Evolutionary conservation across 441 rosid genomes (phyloP).

Genomic region (Melastoma candidum): DNA sequence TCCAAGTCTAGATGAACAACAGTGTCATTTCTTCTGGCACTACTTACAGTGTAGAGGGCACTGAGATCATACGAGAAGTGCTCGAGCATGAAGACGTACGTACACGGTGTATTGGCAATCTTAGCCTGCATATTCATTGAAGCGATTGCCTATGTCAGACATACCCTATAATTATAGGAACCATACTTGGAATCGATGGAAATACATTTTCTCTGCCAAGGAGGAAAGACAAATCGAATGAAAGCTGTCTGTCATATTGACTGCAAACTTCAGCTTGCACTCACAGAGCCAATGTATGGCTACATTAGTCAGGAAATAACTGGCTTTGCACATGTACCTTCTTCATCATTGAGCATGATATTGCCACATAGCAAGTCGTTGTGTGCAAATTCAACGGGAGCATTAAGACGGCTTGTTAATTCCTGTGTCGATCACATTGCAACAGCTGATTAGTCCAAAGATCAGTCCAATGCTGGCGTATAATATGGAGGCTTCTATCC

Average conservation of each 20-base stretch:
- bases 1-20: slow-evolving; percentile 2
- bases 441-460: no score
- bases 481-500: no score
- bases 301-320: no score
- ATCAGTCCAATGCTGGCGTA: no score
- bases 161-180: slow-evolving; percentile 95
- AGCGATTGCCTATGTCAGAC: slow-evolving; percentile 51
- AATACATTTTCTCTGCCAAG: slow-evolving; percentile 65
- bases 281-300: no score
- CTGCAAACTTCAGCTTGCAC: no score
- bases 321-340: slow-evolving; percentile 34
- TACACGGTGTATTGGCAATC: slow-evolving; percentile 92
- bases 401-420: slow-evolving; percentile 51
- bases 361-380: slow-evolving; percentile 44
- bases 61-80: not conserved
- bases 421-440: slow-evolving; percentile 60
- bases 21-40: no score
- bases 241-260: no score
- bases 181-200: slow-evolving; percentile 95
- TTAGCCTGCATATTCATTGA: slow-evolving; percentile 92
- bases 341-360: slow-evolving; percentile 74
- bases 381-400: slow-evolving; percentile 88
- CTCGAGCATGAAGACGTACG: slow-evolving; percentile 12
- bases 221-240: slow-evolving; percentile 13
- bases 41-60: not conserved